Conservation (phyloP, 257 asterid genomes). For the Ballota nigra region DNA sequence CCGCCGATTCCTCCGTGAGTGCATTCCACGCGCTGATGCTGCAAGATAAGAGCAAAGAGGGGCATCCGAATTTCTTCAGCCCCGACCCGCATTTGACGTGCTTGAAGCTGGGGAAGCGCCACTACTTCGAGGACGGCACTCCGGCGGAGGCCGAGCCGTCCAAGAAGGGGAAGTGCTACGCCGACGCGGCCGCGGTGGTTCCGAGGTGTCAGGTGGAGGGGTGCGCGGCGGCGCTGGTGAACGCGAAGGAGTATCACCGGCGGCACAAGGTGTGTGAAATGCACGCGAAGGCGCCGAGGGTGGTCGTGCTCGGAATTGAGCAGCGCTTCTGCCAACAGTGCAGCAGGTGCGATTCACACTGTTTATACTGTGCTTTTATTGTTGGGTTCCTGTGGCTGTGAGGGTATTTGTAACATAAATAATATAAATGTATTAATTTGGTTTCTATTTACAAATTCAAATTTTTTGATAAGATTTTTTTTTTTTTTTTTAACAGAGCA, state of each 20-base stretch:
- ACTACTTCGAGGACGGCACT: conserved; percentile 38
- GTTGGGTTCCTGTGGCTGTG: no score
- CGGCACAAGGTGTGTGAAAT: conserved; percentile 69
- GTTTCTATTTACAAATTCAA: no score
- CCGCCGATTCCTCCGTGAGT: no score
- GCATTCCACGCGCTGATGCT: conserved; percentile 20
- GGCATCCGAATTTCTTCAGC: neutral
- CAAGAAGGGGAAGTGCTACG: conserved; percentile 37
- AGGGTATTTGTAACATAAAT: no score
- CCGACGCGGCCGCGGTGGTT: conserved; percentile 6
- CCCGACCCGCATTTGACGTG: conserved; percentile 47
- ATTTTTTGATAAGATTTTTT: no score
- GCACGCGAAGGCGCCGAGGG: conserved; percentile 70
- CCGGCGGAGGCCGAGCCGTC: neutral
- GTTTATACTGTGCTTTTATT: no score
- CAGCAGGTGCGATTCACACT: conserved; percentile 56
- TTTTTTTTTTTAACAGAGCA: no score
- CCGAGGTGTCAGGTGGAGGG: conserved; percentile 76
- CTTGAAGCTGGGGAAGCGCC: conserved; percentile 65
- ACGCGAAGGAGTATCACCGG: conserved; percentile 59
- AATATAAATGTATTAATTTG: no score
- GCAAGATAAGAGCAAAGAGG: no score
- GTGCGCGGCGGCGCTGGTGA: conserved; percentile 42
- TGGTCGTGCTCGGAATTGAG: conserved; percentile 47
- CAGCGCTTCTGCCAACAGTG: conserved; percentile 85